Evolutionary conservation across 2,329 filamentous ascomycete species (phyloP), one percentile per base, ranked within the genome.

Genomic region (Sporothrix luriei): DNA sequence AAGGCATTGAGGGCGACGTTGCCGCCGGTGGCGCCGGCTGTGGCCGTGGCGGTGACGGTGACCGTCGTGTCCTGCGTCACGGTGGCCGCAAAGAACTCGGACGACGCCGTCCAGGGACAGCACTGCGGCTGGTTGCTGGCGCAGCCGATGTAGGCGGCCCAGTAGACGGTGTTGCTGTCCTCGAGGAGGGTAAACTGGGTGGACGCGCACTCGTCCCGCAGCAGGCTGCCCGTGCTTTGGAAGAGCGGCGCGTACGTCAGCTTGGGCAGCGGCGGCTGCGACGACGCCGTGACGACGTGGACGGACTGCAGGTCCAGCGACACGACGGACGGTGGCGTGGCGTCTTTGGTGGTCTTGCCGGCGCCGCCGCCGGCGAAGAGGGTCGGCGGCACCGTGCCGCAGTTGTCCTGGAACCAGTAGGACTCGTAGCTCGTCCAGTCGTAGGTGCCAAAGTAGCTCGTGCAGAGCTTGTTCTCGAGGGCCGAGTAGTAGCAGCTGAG

Each of bases 141-240:
- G 51, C 75, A 77, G 49, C 76, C 76, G 9, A 75, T 66, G 54
- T 74, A 74, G 3, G 74, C 75, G 16, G 74, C 75, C 68, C 73
- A 76, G 70, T 73, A 75, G 9, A 75, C 73, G 13, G 76, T 76
- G 69, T 49, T 73, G 19, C 71, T 71, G 24, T 73, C 75, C 51
- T 76, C 74, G 24, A 77, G 73, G 19, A 76, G 74, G 2, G 75
- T 77, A 68, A 76, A 77, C 38, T 71, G 71, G 5, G 75, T 74
- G 3, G 68, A 21, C 4, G 72, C 72, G 65, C 76, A 77, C 6
- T 69, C 68, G 55, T 71, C 75, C 14, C 66, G n/a, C 19, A 77
- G 73, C 40, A 77, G 68, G 14, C 61, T 48, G 21, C 76, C 76
- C 0, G 69, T 52, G 38, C 75, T 74, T 21, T 69, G 52, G 66